These are phyloP conservation scores for Lentinula guzmanii DNA, from an alignment of 768 basidiomycete genomes.

Conservation along the genomic window DNA sequence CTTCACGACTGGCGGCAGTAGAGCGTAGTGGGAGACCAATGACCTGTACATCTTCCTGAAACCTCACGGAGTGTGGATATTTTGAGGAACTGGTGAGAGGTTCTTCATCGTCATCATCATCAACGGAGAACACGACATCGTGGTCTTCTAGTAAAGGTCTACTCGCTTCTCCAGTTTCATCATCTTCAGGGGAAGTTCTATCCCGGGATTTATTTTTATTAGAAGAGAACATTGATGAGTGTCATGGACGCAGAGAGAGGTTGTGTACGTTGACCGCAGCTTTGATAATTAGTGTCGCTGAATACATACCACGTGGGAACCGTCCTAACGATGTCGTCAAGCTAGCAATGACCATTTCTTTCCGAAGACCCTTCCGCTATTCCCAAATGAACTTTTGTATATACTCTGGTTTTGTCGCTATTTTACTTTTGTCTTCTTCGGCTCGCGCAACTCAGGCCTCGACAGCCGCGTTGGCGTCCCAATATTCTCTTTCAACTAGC, in stretches of 20 bases:
- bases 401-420: conserved; percentile 12
- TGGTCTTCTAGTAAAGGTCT: conserved; percentile 52
- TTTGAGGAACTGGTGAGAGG: conserved; percentile 26
- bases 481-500: conserved; percentile 51
- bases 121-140: conserved; percentile 45
- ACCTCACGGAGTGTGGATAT: conserved; percentile 48
- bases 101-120: conserved; percentile 44
- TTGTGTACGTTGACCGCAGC: background rate
- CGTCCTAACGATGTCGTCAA: background rate
- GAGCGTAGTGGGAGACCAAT: conserved; percentile 67
- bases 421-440: conserved; percentile 11
- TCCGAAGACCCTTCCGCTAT: background rate
- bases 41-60: conserved; percentile 64
- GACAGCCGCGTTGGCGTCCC: conserved; percentile 36
- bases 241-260: background rate
- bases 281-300: background rate
- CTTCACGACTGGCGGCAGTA: conserved; percentile 70
- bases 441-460: conserved; percentile 21
- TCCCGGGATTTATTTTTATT: background rate
- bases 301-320: background rate
- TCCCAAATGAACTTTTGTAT: conserved; percentile 4
- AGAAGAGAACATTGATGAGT: conserved; percentile 2
- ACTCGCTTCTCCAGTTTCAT: conserved; percentile 31
- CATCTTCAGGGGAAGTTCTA: background rate
- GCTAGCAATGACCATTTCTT: too few relatives aligned